A percentile compares a stretch with the other conserved stretches of the same genome.
These are phyloP conservation scores for Termitomyces eurrhizus DNA, from an alignment of 768 basidiomycete genomes.

Conservation along the genomic window DNA sequence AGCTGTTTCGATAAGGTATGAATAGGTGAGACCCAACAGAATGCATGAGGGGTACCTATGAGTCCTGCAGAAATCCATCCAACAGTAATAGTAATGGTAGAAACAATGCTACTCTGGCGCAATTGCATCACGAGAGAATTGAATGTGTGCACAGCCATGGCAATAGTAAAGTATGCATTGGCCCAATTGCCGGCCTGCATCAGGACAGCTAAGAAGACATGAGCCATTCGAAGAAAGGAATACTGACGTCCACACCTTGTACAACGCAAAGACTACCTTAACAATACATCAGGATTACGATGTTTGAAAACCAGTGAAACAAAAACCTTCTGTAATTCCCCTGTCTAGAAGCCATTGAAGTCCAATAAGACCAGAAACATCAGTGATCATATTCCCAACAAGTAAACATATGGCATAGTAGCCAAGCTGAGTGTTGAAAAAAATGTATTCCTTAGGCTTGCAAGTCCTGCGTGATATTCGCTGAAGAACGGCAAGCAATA, in stretches of 20 bases:
- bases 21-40: neutral
- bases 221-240: neutral
- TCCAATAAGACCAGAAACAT: conserved; percentile 50
- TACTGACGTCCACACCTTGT: conserved; percentile 45
- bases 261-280: conserved; percentile 46
- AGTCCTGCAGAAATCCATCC: conserved; percentile 54
- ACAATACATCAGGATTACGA: neutral
- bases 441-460: conserved; percentile 45
- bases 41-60: conserved; percentile 38
- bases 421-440: conserved; percentile 72
- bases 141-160: conserved; percentile 67
- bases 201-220: conserved; percentile 38
- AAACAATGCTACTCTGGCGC: conserved; percentile 48
- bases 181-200: conserved; percentile 62
- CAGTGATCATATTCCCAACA: conserved; percentile 51
- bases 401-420: conserved; percentile 64
- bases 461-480: conserved; percentile 22
- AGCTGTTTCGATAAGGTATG: conserved; percentile 18
- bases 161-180: conserved; percentile 59
- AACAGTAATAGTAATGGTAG: conserved; percentile 33
- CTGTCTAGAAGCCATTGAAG: conserved; percentile 43
- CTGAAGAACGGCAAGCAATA: conserved; percentile 41
- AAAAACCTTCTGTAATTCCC: conserved; percentile 45
- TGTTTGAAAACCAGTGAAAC: conserved; percentile 11
- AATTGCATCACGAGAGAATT: conserved; percentile 56